These are phyloP conservation scores for Chaetomium strumarium DNA, from an alignment of 2,329 filamentous ascomycete species.

Conservation along the genomic window DNA sequence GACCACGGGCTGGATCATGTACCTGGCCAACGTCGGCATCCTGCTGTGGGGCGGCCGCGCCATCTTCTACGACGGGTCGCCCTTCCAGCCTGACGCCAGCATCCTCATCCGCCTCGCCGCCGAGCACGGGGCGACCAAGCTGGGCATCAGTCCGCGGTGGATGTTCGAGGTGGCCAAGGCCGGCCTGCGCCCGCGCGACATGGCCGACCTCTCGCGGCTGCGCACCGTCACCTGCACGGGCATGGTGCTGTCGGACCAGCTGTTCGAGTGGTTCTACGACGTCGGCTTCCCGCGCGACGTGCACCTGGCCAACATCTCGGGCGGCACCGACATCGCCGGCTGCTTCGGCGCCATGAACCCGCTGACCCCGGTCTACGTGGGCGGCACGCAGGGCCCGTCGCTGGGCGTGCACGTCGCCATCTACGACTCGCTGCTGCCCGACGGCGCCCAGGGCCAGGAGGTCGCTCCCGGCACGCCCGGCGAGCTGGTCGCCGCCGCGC, in stretches of 20 bases:
- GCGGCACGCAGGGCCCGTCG: conserved; percentile 45
- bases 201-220: conserved; percentile 58
- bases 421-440: conserved; percentile 57
- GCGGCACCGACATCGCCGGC: conserved; percentile 68
- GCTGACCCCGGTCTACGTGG: conserved; percentile 58
- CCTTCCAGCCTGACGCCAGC: conserved; percentile 63
- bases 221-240: conserved; percentile 64
- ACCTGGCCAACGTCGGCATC: conserved; percentile 54
- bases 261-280: conserved; percentile 77
- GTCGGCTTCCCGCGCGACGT: conserved; percentile 60
- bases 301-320: conserved; percentile 68
- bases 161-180: conserved; percentile 65
- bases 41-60: conserved; percentile 55
- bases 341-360: conserved; percentile 62
- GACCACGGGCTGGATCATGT: conserved; percentile 87
- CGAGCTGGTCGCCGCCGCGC: conserved; percentile 63
- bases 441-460: conserved; percentile 36
- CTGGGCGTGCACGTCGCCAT: conserved; percentile 48
- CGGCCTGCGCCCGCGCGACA: conserved; percentile 53
- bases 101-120: conserved; percentile 58
- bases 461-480: conserved; percentile 59
- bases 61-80: conserved; percentile 78
- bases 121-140: conserved; percentile 60
- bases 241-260: conserved; percentile 71
- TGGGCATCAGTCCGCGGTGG: conserved; percentile 73